Evolutionary conservation across 2,329 filamentous ascomycete genomes (phyloP), one percentile per base, ranked within the genome.

Genomic region (Aspergillus aculeatus): DNA sequence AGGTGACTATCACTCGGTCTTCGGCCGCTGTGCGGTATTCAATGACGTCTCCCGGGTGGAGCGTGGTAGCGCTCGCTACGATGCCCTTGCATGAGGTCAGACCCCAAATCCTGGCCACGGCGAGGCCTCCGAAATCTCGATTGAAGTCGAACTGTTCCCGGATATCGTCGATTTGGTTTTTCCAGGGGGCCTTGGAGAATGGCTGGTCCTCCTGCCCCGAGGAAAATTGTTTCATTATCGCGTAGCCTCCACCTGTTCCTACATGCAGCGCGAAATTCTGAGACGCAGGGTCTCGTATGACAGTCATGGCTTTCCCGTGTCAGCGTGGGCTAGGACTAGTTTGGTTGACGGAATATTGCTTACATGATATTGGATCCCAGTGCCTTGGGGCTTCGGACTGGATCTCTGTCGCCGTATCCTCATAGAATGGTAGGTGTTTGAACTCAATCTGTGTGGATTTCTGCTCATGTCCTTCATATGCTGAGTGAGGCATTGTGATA

Each of bases 21-120:
- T 81, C 77, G 3, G 78, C 76, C 7, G 76, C 70, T 6, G 81
- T 81, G 0, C 78, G 77, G 66, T 86, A 86, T 61, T 86, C 82
- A 14, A 86, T 73, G 73, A 83, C 81, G 66, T 86, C 81, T 4
- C 79, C 82, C 0, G 84, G 84, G 67, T 87, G 83, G 29, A 83
- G 65, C 2, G 81, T 83, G 50, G 81, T 75, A 57, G 80, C 82
- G 3, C 77, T 76, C 5, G 82, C 83, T 14, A 80, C 69, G 24
- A 80, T 77, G 31, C 81, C 79, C 23, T 78, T 76, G 19, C 80
- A 68, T 19, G 82, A 80, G 11, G 80, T 77, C 5, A 86, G 71
- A 2, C 85, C 85, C 81, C 83, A 86, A 7, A 80, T 76, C 61
- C 81, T 81, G 6, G 80, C 76, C n/a, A 78, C 71, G 7, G 80